phyloP scores from a whole-genome alignment of 345 rosid genomes.

The Populus pruinosa region DNA sequence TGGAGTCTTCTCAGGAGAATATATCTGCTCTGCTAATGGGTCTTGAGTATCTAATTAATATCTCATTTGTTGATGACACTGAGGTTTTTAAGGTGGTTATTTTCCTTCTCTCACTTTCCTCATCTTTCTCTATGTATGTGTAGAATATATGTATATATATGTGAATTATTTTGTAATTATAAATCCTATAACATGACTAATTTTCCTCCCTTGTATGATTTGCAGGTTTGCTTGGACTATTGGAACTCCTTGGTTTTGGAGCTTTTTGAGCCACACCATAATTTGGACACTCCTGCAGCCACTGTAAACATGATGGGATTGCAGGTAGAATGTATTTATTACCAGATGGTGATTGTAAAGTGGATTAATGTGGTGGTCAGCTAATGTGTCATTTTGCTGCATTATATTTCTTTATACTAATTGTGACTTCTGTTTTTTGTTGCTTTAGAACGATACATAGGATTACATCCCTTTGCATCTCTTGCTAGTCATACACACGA shows the following conservation, averaged over 20 bases:
- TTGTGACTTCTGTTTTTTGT: background rate
- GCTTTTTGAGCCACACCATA: constrained; percentile 83
- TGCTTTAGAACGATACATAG: background rate
- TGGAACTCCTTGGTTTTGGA: constrained; percentile 93
- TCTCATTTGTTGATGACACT: constrained; percentile 96
- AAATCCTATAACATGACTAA: background rate
- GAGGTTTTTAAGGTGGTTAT: constrained; percentile 91
- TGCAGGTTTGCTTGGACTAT: constrained; percentile 96
- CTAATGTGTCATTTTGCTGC: background rate
- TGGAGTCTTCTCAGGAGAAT: constrained; percentile 73
- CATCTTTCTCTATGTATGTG: background rate
- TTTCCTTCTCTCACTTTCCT: background rate
- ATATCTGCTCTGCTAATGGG: constrained; percentile 61
- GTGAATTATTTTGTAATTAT: background rate
- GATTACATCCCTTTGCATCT: background rate
- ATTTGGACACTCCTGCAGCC: constrained; percentile 75
- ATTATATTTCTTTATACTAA: background rate
- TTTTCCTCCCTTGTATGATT: background rate
- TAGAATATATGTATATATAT: background rate
- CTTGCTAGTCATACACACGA: constrained; percentile 58
- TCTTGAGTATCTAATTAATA: constrained; percentile 84
- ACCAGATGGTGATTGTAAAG: background rate
- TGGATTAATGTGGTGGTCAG: background rate
- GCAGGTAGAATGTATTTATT: constrained; percentile 46
- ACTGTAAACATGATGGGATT: constrained; percentile 71